Evolutionary conservation across 179 eudicot species (phyloP).

Genomic region (Silene coronaria): DNA sequence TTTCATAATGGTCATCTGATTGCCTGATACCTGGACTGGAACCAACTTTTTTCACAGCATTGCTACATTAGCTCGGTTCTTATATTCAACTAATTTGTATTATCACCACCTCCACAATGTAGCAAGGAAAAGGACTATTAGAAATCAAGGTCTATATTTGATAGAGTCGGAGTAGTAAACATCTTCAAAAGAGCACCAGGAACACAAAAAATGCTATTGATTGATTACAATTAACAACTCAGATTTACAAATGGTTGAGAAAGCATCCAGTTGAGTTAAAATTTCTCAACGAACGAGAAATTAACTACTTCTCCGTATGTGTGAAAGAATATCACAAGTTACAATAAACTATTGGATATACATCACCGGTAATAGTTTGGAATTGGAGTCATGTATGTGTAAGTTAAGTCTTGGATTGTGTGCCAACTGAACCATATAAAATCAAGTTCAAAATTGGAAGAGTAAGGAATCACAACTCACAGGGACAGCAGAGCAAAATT

Average conservation of each 20-base stretch:
- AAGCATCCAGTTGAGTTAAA: constrained; percentile 20
- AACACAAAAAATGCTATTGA: constrained; percentile 12
- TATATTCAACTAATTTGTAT: neutral
- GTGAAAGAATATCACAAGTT: constrained; percentile 21
- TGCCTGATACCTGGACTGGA: constrained; percentile 87
- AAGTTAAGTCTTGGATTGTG: constrained; percentile 16
- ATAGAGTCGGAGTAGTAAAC: neutral
- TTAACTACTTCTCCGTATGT: constrained; percentile 6
- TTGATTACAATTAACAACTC: neutral
- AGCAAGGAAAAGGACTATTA: neutral
- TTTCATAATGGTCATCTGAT: constrained; percentile 27
- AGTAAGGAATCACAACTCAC: constrained; percentile 13
- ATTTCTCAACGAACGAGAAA: constrained; percentile 17
- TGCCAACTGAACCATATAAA: constrained; percentile 22
- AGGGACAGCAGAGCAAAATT: constrained; percentile 14
- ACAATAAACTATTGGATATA: constrained; percentile 24
- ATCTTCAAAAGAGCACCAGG: constrained; percentile 5
- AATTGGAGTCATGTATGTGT: constrained; percentile 11
- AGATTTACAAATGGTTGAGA: constrained; percentile 18
- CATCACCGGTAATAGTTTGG: constrained; percentile 14
- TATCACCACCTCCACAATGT: neutral
- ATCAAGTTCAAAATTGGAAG: constrained; percentile 23
- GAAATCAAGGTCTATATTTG: neutral
- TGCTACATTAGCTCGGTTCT: constrained; percentile 29
- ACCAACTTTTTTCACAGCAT: constrained; percentile 61